Evolutionary conservation across 208 protist genomes (phyloP), one percentile per base, ranked within the genome.

Genomic region (Acanthamoeba healyi): DNA sequence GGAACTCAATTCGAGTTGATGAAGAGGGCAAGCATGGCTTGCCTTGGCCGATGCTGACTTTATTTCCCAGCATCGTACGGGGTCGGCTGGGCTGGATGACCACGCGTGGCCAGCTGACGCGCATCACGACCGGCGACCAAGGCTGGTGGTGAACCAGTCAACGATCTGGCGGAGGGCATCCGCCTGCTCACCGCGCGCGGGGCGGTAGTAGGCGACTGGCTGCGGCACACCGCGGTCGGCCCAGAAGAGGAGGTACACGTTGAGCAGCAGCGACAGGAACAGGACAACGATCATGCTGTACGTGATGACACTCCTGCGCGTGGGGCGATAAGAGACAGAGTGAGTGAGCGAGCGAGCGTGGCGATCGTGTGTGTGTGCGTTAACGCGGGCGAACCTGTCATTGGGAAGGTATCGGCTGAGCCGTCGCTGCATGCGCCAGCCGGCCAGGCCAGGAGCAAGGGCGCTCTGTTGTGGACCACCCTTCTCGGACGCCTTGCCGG

Each of bases 221-320:
- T 3, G 65, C 65, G 32, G 38, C 65, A 19, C 34, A 42, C 32
- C 72, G 9, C 63, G 24, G 29, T 72, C 63, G n/a, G 63, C 63
- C 63, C 24, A 32, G 24, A 72, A 82, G 38, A 82, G 72, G 22
- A 82, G 72, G 72, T 82, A 82, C 9, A 82, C 9, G n/a, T 82
- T 82, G 40, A 82, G 42, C 72, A 82, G 72, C 40, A 82, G 38
- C 72, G 72, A 82, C 19, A 82, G 72, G 42, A 82, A 51, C 72
- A 82, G 72, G 9, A 82, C 42, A 32, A 82, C 72, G 38, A 82
- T 1, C 72, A 82, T 51, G n/a, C 72, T 82, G 72, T 82, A 82
- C 10, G 72, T 82, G 72, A 82, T 82, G 12, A 82, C 72, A 38
- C 72, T 82, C 40, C 72, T 82, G 72, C 36, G n/a, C 24, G n/a